Evolutionary conservation across 2,329 filamentous ascomycete genomes (phyloP).

Genomic region (Xylaria sp.): DNA sequence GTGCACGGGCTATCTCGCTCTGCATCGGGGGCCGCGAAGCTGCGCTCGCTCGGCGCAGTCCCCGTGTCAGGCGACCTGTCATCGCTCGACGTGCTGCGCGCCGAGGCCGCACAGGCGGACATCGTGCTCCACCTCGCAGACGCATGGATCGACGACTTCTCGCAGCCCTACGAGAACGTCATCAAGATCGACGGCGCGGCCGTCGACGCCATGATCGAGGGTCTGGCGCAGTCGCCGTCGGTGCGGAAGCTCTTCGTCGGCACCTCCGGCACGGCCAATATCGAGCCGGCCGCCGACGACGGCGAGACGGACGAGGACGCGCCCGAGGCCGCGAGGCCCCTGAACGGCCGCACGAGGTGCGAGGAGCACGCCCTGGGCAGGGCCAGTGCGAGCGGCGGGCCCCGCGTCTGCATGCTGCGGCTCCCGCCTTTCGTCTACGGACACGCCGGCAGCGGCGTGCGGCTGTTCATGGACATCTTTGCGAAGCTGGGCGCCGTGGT

Average conservation of each 20-base stretch:
- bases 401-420: conserved; percentile 46
- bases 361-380: conserved; percentile 43
- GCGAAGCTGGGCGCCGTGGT: conserved; percentile 41
- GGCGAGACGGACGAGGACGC: conserved; percentile 39
- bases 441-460: conserved; percentile 46
- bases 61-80: conserved; percentile 49
- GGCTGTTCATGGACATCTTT: conserved; percentile 42
- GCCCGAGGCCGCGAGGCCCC: conserved; percentile 27
- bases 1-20: conserved; percentile 50
- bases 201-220: conserved; percentile 46
- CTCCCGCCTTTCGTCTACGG: conserved; percentile 53
- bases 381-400: conserved; percentile 29
- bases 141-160: conserved; percentile 37
- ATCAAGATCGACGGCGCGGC: conserved; percentile 43
- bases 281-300: conserved; percentile 36
- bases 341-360: conserved; percentile 36
- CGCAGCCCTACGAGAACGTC: conserved; percentile 36
- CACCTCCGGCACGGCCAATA: conserved; percentile 42
- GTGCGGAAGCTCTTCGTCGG: conserved; percentile 44
- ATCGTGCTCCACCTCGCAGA: conserved; percentile 51
- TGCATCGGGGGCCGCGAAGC: conserved; percentile 43
- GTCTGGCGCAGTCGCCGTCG: conserved; percentile 32
- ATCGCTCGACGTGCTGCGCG: conserved; percentile 45
- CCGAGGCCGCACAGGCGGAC: conserved; percentile 48
- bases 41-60: conserved; percentile 46